Percentiles rank a stretch among this genome's conserved stretches.
These are phyloP conservation scores for Setomelanomma holmii DNA, from an alignment of 2,329 filamentous ascomycete genomes.

Conservation along the genomic window DNA sequence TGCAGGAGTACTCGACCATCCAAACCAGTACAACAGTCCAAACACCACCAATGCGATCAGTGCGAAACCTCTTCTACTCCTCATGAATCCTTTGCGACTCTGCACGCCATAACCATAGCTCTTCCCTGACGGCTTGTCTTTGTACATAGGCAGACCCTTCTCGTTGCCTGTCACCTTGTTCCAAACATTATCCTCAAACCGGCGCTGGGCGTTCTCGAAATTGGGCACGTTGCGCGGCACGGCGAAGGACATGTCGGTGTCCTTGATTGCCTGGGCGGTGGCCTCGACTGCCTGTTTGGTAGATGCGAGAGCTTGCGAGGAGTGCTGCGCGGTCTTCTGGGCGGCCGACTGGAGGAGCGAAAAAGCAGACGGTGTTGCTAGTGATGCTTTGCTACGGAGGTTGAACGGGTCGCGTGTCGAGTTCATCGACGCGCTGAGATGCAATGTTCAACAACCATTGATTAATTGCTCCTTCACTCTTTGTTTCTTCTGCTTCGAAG, in stretches of 20 bases:
- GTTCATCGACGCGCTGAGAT: constrained; percentile 46
- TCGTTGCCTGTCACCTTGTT: constrained; percentile 65
- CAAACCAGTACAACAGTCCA: constrained; percentile 72
- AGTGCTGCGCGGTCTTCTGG: constrained; percentile 23
- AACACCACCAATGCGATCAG: constrained; percentile 63
- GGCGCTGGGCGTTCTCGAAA: constrained; percentile 51
- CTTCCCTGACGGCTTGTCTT: constrained; percentile 90
- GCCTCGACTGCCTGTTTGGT: constrained; percentile 44
- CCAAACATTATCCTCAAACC: constrained; percentile 53
- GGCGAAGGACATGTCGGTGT: constrained; percentile 52
- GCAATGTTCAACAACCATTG: constrained; percentile 16
- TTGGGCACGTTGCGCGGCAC: constrained; percentile 52
- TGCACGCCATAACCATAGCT: constrained; percentile 61
- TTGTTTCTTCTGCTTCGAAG: background rate
- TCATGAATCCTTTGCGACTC: constrained; percentile 59
- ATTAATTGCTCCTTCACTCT: background rate
- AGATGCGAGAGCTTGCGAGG: constrained; percentile 30
- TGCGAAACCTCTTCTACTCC: constrained; percentile 67
- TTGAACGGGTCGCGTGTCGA: constrained; percentile 55
- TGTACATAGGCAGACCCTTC: constrained; percentile 88
- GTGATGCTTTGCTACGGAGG: constrained; percentile 46
- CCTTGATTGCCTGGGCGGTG: constrained; percentile 38
- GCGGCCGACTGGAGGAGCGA: constrained; percentile 41
- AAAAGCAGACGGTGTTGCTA: constrained; percentile 37
- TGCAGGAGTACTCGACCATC: constrained; percentile 50